Percentiles rank a stretch among this genome's conserved stretches.
Evolutionary conservation across 192 early-diverging fungal genomes (phyloP).

Genomic region (Backusella circina): DNA sequence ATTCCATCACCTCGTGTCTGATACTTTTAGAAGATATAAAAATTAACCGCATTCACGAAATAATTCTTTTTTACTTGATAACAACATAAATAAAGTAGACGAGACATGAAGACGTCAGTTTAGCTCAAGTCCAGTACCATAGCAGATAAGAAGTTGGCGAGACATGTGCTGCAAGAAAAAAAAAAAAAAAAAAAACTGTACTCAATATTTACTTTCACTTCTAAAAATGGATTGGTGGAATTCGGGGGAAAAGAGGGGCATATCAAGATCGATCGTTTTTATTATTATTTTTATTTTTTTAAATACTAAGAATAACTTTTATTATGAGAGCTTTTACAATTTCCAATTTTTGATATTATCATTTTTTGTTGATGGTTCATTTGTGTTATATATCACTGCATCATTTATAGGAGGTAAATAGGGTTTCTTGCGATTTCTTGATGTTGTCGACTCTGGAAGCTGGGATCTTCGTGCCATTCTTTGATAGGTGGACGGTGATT

Average conservation of each 20-base stretch:
- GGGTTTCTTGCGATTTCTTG: background rate
- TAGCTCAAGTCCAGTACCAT: no score
- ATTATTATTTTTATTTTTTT: background rate
- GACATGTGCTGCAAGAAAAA: background rate
- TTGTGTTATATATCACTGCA: background rate
- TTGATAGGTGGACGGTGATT: background rate
- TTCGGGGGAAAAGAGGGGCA: background rate
- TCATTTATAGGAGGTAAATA: background rate
- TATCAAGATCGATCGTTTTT: background rate
- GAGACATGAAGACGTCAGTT: no score
- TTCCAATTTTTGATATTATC: background rate
- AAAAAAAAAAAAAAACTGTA: background rate
- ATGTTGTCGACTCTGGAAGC: background rate
- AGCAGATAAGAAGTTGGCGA: background rate
- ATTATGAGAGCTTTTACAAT: background rate
- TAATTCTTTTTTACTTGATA: no score
- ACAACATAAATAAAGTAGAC: no score
- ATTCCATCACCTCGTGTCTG: no score
- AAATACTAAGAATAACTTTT: background rate
- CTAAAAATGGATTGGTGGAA: background rate
- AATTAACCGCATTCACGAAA: no score
- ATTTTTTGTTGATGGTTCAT: background rate
- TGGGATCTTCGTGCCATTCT: background rate
- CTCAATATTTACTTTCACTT: background rate
- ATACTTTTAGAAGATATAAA: no score